Evolutionary conservation across 305 asterid genomes (phyloP).

Genomic region (Rubia occidens): DNA sequence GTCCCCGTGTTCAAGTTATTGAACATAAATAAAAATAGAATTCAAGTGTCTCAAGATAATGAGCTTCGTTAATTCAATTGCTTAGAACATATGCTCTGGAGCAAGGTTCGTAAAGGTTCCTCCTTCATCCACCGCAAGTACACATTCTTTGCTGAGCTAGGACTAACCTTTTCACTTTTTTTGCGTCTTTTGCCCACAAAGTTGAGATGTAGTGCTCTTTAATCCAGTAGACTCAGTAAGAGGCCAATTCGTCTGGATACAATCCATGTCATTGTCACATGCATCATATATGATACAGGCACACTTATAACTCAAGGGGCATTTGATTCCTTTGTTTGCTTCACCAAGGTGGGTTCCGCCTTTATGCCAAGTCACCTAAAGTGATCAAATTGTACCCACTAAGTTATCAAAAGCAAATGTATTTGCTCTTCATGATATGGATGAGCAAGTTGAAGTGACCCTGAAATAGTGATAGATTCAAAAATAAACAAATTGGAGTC

Average conservation of each 20-base stretch:
- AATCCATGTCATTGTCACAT: slow-evolving; percentile 2
- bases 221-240: slow-evolving; percentile 4
- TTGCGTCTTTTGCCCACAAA: slow-evolving; percentile 2
- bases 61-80: background rate
- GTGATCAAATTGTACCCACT: background rate
- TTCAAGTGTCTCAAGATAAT: background rate
- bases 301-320: background rate
- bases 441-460: background rate
- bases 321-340: slow-evolving; percentile 11
- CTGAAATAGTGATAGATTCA: background rate
- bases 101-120: background rate
- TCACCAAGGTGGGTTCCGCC: background rate
- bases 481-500: background rate
- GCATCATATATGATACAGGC: slow-evolving; percentile 2
- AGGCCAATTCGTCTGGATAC: slow-evolving; percentile 4
- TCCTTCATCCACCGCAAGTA: background rate
- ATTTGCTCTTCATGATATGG: background rate
- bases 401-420: background rate
- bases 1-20: background rate
- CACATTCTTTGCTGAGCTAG: slow-evolving; percentile 5
- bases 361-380: background rate
- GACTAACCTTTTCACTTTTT: slow-evolving; percentile 8
- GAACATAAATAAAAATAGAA: background rate
- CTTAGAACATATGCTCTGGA: slow-evolving; percentile 1
- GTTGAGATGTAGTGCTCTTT: slow-evolving; percentile 1